Evolutionary conservation across 441 rosid species (phyloP), one percentile per base, ranked within the genome.

Genomic region (Jatropha multifida): DNA sequence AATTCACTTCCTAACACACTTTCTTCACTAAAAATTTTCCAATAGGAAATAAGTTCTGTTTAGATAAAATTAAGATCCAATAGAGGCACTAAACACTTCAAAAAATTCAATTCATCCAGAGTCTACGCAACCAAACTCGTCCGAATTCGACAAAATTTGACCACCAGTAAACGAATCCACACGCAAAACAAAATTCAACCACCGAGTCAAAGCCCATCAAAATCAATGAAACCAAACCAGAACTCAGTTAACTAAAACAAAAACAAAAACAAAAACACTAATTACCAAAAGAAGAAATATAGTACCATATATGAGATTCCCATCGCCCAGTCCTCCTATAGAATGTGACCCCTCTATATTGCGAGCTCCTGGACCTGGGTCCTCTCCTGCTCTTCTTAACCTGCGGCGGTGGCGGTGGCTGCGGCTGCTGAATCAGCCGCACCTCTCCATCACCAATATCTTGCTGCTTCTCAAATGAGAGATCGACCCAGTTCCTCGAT

Each of bases 361-460:
- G 98, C 3, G 97, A 93, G 80, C 99, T 94, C 79, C 92, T 86
- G n/a, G 99, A 94, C 83, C 99, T 87, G 15, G 99, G 99, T 18
- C 99, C 99, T 72, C 99, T 83, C 83, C 99, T 76, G 74, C 97
- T 90, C 82, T 90, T 93, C 85, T 91, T 94, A 81, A 72, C 89
- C 82, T 69, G 84, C 80, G 70, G 87, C 17, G 85, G 71, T 72
- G 81, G 78, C 70, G 81, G 23, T 0, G 23, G 83, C 75, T 76
- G 88, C 23, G 23, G 83, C 75, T 76, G 88, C 80, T 32, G 32
- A 32, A 76, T 49, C 77, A 69, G 74, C 81, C 83, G 88, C 79
- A 81, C 84, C 55, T 81, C 90, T 55, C 79, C 88, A 3, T 75
- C 83, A 3, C 81, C 88, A 26, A 63, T 74, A 76, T 65, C 76